Evolutionary conservation across 148 eudicot species (phyloP), one percentile per base, ranked within the genome.

Genomic region (Heliamphora exappendiculata): DNA sequence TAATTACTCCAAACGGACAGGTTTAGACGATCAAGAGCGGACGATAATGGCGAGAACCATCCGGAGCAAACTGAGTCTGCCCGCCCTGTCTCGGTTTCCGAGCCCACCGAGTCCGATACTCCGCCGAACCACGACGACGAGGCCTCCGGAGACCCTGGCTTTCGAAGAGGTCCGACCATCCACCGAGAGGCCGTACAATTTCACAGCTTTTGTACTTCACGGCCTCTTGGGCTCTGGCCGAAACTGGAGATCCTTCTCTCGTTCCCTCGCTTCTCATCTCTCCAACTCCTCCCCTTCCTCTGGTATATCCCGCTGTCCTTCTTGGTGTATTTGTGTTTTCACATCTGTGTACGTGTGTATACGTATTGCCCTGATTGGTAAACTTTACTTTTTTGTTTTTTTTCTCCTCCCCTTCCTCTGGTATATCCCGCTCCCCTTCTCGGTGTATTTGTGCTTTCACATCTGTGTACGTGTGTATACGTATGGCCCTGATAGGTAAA

Each of bases 161-260:
- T 95, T 77, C 78, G 96, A 95, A 78, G 99, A 91, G 83, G 77
- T 93, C 19, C 82, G 79, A 79, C 70, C 84, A 34, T 74, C 93
- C 0, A 49, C 67, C 5, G 82, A 86, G 0, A 85, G 53, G 41
- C 86, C 91, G 3, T 77, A 82, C 80, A 49, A 75, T 36, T 79
- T 86, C 67, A 89, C 97, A 13, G 96, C 88, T 12, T 83, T 95
- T 36, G 78, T 95, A 8, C 85, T 95, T 58, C 99, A 95, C 67
- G 97, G 97, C 10, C 91, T 95, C 75, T 77, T 95, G 10, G 99
- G 99, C 1, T 91, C 97, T 16, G 91, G 83, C 16, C 85, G 99
- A 0, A 95, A 95, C 79, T 95, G 99, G 99, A 88, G 99, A 36
- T 92, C 97, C 20, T 95, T 95, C 79, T 82, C 93, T 77, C 92